Evolutionary conservation across 306 rosid species (phyloP).

Genomic region (Dalbergia oliveri): DNA sequence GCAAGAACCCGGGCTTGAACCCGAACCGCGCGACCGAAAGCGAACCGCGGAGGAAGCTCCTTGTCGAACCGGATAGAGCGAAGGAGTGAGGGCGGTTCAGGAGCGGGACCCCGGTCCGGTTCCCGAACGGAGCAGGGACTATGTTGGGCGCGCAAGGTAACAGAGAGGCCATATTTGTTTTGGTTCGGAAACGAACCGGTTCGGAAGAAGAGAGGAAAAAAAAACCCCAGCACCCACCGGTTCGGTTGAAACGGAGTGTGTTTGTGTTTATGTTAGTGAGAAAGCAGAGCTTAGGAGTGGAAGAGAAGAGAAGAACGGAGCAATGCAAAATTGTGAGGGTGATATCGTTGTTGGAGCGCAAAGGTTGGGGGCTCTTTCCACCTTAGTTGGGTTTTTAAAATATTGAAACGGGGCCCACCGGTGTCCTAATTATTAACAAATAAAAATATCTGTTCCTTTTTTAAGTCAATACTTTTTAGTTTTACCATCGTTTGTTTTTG

Average conservation of each 20-base stretch:
- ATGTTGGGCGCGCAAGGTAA: constrained; percentile 58
- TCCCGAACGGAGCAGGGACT: constrained; percentile 55
- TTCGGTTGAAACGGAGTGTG: not conserved
- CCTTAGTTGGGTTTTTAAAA: no score
- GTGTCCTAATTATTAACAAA: no score
- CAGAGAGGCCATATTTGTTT: constrained; percentile 63
- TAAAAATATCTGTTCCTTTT: no score
- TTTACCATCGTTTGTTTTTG: no score
- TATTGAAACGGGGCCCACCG: no score
- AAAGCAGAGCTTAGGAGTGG: not conserved
- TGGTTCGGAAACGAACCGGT: constrained; percentile 32
- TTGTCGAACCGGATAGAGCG: constrained; percentile 40
- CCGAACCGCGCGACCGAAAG: constrained; percentile 67
- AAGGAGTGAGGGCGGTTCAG: constrained; percentile 55
- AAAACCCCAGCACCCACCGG: not conserved
- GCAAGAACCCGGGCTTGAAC: constrained; percentile 62
- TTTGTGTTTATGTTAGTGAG: not conserved
- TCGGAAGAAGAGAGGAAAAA: not conserved
- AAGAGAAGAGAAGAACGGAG: not conserved
- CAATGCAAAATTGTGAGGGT: not conserved
- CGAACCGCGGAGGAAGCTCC: constrained; percentile 69
- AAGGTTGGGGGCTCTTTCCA: not conserved
- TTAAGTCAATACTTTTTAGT: no score
- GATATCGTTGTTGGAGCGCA: not conserved
- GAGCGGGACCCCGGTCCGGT: constrained; percentile 52